Evolutionary conservation across 2,329 filamentous ascomycete genomes (phyloP).

Genomic region (Aspergillus hiratsukae): DNA sequence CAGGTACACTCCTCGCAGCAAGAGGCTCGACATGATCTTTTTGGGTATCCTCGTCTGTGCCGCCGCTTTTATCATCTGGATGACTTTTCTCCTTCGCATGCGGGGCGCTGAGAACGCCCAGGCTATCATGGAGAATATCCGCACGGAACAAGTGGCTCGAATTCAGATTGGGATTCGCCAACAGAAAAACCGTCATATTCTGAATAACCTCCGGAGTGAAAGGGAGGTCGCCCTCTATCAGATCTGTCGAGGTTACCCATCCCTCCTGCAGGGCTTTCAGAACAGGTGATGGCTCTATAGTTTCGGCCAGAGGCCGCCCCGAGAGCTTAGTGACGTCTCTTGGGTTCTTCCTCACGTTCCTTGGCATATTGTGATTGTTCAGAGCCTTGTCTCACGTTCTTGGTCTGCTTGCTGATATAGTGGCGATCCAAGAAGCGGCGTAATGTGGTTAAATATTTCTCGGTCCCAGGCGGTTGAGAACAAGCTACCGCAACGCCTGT

Average conservation of each 20-base stretch:
- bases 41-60: background rate
- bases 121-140: conserved; percentile 56
- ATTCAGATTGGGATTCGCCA: conserved; percentile 55
- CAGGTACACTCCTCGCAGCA: conserved; percentile 20
- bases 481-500: background rate
- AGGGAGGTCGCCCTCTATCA: conserved; percentile 20
- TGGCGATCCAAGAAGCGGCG: background rate
- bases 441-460: background rate
- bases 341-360: conserved; percentile 14
- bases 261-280: conserved; percentile 16
- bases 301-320: conserved; percentile 25
- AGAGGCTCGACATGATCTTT: conserved; percentile 10
- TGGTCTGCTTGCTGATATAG: background rate
- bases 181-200: conserved; percentile 48
- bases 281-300: conserved; percentile 20
- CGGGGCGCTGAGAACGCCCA: conserved; percentile 31
- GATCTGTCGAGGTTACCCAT: conserved; percentile 33
- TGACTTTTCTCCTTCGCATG: conserved; percentile 27
- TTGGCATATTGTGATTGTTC: conserved; percentile 10
- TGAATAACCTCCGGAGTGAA: conserved; percentile 31
- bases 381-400: background rate
- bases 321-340: conserved; percentile 22
- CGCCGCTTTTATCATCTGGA: conserved; percentile 3
- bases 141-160: conserved; percentile 57
- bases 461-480: background rate